phyloP scores from a whole-genome alignment of 106 monocot species.

The Platanthera zijinensis region DNA sequence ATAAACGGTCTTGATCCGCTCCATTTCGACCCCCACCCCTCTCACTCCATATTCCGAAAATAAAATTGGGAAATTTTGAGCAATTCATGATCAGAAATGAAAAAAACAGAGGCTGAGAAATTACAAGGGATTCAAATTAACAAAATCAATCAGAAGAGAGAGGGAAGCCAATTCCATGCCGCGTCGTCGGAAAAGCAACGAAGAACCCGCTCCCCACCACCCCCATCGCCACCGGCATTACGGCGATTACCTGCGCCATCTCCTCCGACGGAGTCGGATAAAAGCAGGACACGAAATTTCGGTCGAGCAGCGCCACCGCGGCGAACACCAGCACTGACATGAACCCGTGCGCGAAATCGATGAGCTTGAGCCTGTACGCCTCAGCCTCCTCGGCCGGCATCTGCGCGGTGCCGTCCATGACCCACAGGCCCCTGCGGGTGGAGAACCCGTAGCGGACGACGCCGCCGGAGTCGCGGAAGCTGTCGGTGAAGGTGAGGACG shows the following conservation, averaged over 20 bases:
- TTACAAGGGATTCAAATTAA: no score
- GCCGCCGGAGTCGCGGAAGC: conserved; percentile 27
- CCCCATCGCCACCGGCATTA: conserved; percentile 33
- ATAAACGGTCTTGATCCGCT: no score
- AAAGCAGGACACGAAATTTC: conserved; percentile 32
- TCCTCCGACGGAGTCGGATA: conserved; percentile 25
- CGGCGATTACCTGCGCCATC: conserved; percentile 13
- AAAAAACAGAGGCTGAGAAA: no score
- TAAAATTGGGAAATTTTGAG: no score
- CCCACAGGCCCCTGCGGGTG: conserved; percentile 41
- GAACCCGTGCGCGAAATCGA: conserved; percentile 34
- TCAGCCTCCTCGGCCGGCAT: conserved; percentile 13
- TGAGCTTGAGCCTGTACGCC: conserved; percentile 19
- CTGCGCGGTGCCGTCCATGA: conserved; percentile 30
- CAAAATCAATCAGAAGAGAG: conserved; percentile 16
- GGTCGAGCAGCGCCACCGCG: conserved; percentile 34
- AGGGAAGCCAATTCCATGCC: conserved; percentile 45
- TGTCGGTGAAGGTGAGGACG: conserved; percentile 41
- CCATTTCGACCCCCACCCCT: no score
- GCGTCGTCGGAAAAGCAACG: conserved; percentile 38
- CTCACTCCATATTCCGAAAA: no score
- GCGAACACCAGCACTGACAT: conserved; percentile 34
- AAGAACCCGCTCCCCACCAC: conserved; percentile 33
- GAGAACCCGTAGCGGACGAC: conserved; percentile 26
- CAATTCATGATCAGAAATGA: no score